These are phyloP conservation scores for Fistulifera pelliculosa DNA, from an alignment of 108 stramenopile species.

Conservation along the genomic window DNA sequence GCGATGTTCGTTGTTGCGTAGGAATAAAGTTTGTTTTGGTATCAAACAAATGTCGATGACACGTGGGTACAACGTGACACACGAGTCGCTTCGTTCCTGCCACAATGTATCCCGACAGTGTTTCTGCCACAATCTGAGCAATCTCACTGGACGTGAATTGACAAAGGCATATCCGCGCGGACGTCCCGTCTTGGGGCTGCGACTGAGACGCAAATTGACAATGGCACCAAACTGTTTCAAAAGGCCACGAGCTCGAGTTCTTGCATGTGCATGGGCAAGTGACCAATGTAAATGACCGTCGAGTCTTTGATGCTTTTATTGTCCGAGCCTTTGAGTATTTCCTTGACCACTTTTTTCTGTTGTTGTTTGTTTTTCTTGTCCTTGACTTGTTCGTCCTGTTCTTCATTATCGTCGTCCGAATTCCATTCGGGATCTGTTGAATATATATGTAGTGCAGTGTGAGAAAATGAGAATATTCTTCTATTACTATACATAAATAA, in stretches of 20 bases:
- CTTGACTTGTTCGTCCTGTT: too few species aligned
- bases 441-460: too few species aligned
- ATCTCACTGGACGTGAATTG: constrained; percentile 81
- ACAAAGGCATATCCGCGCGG: constrained; percentile 90
- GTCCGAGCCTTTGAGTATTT: constrained; percentile 6
- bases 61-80: constrained; percentile 72
- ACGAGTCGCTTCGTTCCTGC: constrained; percentile 77
- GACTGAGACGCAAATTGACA: constrained; percentile 60
- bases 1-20: constrained; percentile 23
- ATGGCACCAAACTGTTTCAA: constrained; percentile 94
- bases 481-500: too few species aligned
- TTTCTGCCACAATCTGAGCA: constrained; percentile 89
- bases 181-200: constrained; percentile 76
- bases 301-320: constrained; percentile 24
- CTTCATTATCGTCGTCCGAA: constrained; percentile 36
- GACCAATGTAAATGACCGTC: constrained; percentile 92
- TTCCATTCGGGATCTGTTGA: constrained; percentile 45
- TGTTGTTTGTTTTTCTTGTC: constrained; percentile 3
- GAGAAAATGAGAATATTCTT: too few species aligned
- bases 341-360: constrained; percentile 2
- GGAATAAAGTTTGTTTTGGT: constrained; percentile 24
- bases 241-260: constrained; percentile 86
- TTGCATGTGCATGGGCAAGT: constrained; percentile 90
- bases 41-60: constrained; percentile 25
- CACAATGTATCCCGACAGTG: constrained; percentile 94